A percentile compares a stretch with the other conserved stretches of the same genome.
Conservation (phyloP, 1,139 yeast species). For the Candida sp. region DNA sequence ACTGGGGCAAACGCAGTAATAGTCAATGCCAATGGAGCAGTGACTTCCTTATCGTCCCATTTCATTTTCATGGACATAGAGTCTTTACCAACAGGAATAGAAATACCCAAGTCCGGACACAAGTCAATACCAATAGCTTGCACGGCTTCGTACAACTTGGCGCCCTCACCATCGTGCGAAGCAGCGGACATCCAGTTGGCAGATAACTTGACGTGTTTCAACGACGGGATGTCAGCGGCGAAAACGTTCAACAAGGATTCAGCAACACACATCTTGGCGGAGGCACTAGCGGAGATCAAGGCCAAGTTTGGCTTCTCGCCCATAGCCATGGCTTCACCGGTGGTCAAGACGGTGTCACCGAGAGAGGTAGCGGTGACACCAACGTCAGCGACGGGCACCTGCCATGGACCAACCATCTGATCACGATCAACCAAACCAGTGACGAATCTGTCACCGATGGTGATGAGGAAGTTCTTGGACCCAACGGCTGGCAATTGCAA, state of each 20-base stretch:
- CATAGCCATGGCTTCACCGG: conserved; percentile 98
- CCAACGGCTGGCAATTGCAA: conserved; percentile 94
- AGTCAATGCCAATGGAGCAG: conserved; percentile 93
- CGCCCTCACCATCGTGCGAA: conserved; percentile 93
- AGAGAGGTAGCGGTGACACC: conserved; percentile 95
- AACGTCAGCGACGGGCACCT: conserved; percentile 98
- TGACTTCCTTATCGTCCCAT: conserved; percentile 93
- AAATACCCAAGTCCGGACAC: conserved; percentile 90
- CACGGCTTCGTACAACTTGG: conserved; percentile 95
- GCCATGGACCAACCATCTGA: conserved; percentile 99
- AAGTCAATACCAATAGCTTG: conserved; percentile 95
- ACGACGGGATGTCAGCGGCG: conserved; percentile 86
- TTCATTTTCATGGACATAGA: conserved; percentile 99
- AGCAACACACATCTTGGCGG: conserved; percentile 98
- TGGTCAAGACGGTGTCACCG: conserved; percentile 67
- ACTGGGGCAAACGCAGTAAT: conserved; percentile 95
- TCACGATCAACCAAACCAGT: conserved; percentile 98
- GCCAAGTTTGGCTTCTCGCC: conserved; percentile 97
- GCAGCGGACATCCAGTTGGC: conserved; percentile 99
- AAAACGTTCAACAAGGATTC: conserved; percentile 88
- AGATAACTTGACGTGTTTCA: conserved; percentile 81
- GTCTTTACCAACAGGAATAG: conserved; percentile 99
- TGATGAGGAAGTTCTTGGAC: conserved; percentile 91
- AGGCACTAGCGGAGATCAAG: conserved; percentile 87
- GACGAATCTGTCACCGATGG: conserved; percentile 97